Base-by-base conservation (phyloP, 2,329 filamentous ascomycete genomes). In the Coleophoma eucalyptorum region DNA sequence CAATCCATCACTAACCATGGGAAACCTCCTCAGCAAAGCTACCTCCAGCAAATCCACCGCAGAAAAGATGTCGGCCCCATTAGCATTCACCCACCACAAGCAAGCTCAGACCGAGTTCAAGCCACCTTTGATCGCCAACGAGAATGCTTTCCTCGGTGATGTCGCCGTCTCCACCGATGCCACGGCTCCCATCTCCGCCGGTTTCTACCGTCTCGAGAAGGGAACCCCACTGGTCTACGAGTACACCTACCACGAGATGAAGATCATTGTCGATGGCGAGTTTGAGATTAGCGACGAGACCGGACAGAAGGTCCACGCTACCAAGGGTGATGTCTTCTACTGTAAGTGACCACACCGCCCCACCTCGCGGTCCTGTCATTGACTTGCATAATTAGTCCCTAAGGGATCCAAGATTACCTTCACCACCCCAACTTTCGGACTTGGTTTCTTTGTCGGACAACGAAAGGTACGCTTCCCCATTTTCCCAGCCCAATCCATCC, bases 241-340 rank as follows among this genome's bases (percentile, higher is more conserved):
- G 43, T 85, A 85, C 61, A 80, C 76, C 43, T 86, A 85, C 65
- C 74, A 85, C 58, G 82, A 85, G 69, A 83, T 84, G 79, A 85
- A 85, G 70, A 84, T 86, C 59, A 83, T 85, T 55, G 67, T 85
- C 7, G 81, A 84, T 57, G 82, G 81, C 16, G 72, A 77, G 55
- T 83, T 82, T 60, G 74, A 80, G 55, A 84, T 85, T 55, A 71
- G 70, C 13, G 81, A 84, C 58, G 80, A 81, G 67, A 79, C 77
- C 10, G 81, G 80, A 35, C 64, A 68, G 54, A 76, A 76, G 57
- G 79, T 83, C n/a, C 73, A 76, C 52, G 81, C 79, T 16, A 70
- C 67, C 26, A 72, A 76, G 44, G 82, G 83, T 1, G 82, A 85
- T 69, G 80, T 84, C 20, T 84, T 86, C 58, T 81, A 81, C 62